Conservation (phyloP, 2,329 filamentous ascomycete species). For the Fusarium pseudonygamai region DNA sequence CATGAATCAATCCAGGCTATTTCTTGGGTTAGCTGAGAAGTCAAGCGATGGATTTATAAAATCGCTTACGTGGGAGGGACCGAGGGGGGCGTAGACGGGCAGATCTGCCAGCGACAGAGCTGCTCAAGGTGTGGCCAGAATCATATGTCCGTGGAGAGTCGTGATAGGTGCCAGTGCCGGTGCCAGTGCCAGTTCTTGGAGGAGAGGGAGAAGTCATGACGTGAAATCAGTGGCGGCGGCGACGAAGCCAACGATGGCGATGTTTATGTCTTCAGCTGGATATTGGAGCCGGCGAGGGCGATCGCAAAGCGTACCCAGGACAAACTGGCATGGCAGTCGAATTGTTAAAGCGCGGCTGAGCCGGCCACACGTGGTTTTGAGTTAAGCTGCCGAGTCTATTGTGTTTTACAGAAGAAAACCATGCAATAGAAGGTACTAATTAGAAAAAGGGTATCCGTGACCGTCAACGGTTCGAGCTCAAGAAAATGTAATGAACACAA, state of each 20-base stretch:
- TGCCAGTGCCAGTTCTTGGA: constrained; percentile 37
- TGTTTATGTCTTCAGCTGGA: constrained; percentile 25
- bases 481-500: not conserved
- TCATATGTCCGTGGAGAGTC: constrained; percentile 37
- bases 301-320: constrained; percentile 33
- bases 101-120: constrained; percentile 24
- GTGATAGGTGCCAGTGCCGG: constrained; percentile 30
- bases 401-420: not conserved
- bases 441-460: not conserved
- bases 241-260: constrained; percentile 10
- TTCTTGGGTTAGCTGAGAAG: constrained; percentile 10
- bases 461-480: not conserved
- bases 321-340: constrained; percentile 40
- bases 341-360: constrained; percentile 28
- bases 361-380: constrained; percentile 25
- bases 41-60: not conserved
- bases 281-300: constrained; percentile 37
- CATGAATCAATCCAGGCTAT: constrained; percentile 61
- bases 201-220: constrained; percentile 44
- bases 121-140: constrained; percentile 36
- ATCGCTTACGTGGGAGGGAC: constrained; percentile 41
- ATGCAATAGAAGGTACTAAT: not conserved
- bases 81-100: constrained; percentile 38
- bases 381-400: not conserved
- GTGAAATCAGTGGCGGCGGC: constrained; percentile 10